Base-by-base conservation (phyloP, 2,329 filamentous ascomycete species). In the Hymenoscyphus albidus region DNA sequence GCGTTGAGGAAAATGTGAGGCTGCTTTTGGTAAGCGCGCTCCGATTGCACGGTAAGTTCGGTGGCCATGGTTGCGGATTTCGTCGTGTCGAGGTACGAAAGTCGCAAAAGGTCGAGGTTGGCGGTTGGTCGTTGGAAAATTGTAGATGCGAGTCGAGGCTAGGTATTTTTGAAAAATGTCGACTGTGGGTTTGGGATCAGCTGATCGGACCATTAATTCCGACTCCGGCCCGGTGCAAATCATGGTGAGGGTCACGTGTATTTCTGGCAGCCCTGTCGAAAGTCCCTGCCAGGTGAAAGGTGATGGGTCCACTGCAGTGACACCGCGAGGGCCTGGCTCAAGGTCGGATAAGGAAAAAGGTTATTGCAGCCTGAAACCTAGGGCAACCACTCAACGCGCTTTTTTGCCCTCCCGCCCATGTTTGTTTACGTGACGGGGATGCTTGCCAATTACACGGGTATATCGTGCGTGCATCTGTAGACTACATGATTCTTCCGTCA, bases 11-110 rank as follows among this genome's bases (percentile, higher is more conserved):
- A 99, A 88, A 99, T 97, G 85, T 99, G 95, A 82, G 95, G 95
- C 88, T 99, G 94, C 90, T 99, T 99, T 85, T 98, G 95, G 92
- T 91, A 99, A 88, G 95, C 95, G 86, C 95, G 94, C 90, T 99
- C 95, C 81, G 92, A 96, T 90, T 99, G 95, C 83, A 99, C 95
- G 82, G 93, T 96, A 85, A 97, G 88, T 87, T 97, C 93, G 88
- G 93, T 97, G 81, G 93, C 93, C 93, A 96, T 97, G 82, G 38
- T 74, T 73, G 73, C 72, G 74, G 68, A 35, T 68, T 62, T 61
- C 48, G 22, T 31, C 39, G 51, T 69, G 68, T 75, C 69, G 71
- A 70, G 35, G 35, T 35, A 35, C 35, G 35, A 35, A 35, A 68
- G 70, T 74, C 73, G 72, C 70, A 70, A 70, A 64, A 66, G 62